Conservation (phyloP, 306 rosid species). For the Vicia faba region DNA sequence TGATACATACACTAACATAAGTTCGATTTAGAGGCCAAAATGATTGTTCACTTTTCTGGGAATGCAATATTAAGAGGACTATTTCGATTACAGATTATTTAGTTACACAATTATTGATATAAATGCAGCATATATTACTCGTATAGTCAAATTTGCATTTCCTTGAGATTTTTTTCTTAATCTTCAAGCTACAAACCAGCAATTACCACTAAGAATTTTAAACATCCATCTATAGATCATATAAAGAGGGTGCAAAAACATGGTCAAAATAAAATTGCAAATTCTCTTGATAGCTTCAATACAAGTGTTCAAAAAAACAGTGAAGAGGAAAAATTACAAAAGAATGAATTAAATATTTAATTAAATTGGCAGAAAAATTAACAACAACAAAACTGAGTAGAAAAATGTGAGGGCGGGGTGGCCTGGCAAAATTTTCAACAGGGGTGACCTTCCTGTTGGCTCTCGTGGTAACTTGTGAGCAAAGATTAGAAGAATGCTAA, state of each 20-base stretch:
- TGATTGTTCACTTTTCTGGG: too few relatives aligned
- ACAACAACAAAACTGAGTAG: slow-evolving; percentile 24
- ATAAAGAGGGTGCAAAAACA: background rate
- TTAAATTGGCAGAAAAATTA: slow-evolving; percentile 30
- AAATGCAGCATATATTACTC: too few relatives aligned
- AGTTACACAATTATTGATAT: background rate
- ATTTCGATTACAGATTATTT: background rate
- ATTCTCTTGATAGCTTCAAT: slow-evolving; percentile 40
- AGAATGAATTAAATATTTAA: slow-evolving; percentile 68
- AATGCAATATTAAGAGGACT: background rate
- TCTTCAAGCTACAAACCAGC: too few relatives aligned
- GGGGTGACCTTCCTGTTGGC: slow-evolving; percentile 52
- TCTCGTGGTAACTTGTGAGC: slow-evolving; percentile 28
- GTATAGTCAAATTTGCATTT: too few relatives aligned
- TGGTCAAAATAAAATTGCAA: slow-evolving; percentile 27
- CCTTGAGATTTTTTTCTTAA: too few relatives aligned
- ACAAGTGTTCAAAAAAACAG: slow-evolving; percentile 33
- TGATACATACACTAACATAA: too few relatives aligned
- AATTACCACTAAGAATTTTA: background rate
- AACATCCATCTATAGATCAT: background rate
- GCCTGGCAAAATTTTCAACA: slow-evolving; percentile 53
- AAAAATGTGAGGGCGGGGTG: slow-evolving; percentile 27
- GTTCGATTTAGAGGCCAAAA: too few relatives aligned
- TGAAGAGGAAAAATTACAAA: slow-evolving; percentile 39
- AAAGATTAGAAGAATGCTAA: slow-evolving; percentile 33